These are phyloP conservation scores for Zea luxurians DNA, from an alignment of 176 grass and related monocot species.

Conservation along the genomic window DNA sequence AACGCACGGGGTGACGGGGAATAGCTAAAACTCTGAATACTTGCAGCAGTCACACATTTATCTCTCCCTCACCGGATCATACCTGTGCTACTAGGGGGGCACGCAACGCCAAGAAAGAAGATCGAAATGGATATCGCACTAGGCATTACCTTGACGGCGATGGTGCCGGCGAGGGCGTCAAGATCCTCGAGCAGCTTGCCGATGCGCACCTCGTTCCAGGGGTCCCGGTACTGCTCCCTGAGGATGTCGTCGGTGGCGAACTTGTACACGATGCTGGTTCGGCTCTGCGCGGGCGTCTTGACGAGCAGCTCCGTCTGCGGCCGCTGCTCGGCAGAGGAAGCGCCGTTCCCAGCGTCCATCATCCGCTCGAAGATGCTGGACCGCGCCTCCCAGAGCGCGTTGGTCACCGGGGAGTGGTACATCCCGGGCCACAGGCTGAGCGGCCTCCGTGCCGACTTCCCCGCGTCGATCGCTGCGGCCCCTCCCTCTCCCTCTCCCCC, in stretches of 20 bases:
- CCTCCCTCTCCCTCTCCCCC: not conserved
- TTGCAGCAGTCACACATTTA: not conserved
- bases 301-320: constrained; percentile 81
- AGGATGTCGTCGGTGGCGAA: constrained; percentile 84
- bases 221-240: constrained; percentile 83
- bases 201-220: constrained; percentile 84
- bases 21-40: not conserved
- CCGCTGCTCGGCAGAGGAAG: constrained; percentile 17
- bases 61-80: not conserved
- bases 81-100: not conserved
- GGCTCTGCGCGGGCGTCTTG: constrained; percentile 75
- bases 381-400: constrained; percentile 88
- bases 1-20: not conserved
- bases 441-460: constrained; percentile 69
- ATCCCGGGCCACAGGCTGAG: constrained; percentile 94
- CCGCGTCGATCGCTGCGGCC: constrained; percentile 54
- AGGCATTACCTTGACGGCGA: constrained; percentile 72
- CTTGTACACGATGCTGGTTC: constrained; percentile 77
- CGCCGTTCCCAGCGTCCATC: constrained; percentile 44
- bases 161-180: constrained; percentile 91
- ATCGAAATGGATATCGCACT: not conserved
- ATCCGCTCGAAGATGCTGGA: constrained; percentile 94
- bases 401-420: constrained; percentile 97
- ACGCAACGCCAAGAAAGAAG: not conserved
- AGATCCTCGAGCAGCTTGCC: constrained; percentile 96